phyloP scores from a whole-genome alignment of 768 basidiomycete species.

The Leccinum truebloodii region DNA sequence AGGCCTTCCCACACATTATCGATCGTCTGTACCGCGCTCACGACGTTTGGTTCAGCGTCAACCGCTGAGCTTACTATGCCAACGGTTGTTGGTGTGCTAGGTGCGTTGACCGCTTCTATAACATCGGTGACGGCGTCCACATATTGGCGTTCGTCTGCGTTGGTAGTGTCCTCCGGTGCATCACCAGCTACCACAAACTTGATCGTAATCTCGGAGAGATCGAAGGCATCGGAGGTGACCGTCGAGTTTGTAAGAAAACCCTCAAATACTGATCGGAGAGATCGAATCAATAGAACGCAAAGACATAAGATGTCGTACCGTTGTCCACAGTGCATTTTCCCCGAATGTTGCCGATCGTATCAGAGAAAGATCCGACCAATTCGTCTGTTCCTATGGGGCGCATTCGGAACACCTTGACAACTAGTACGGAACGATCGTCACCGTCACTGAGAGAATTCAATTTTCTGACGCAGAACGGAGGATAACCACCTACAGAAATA shows the following conservation, averaged over 20 bases:
- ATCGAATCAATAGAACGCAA: neutral
- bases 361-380: neutral
- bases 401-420: no score
- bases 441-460: no score
- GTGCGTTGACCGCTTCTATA: neutral
- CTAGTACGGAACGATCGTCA: no score
- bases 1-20: neutral
- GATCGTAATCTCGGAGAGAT: neutral
- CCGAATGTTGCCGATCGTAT: neutral
- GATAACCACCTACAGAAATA: neutral
- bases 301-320: neutral
- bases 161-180: neutral
- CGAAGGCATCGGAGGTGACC: neutral
- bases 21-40: neutral
- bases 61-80: neutral
- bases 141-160: neutral
- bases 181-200: neutral
- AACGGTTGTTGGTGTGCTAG: neutral
- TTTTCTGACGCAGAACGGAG: no score
- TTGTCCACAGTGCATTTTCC: neutral
- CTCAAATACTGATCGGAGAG: neutral
- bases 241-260: neutral
- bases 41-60: neutral
- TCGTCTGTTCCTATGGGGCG: neutral
- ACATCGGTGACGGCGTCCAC: no score